A percentile compares a stretch with the other conserved stretches of the same genome.
These are phyloP conservation scores for Ascocoryne sarcoides DNA, from an alignment of 2,329 filamentous ascomycete genomes.

Conservation along the genomic window DNA sequence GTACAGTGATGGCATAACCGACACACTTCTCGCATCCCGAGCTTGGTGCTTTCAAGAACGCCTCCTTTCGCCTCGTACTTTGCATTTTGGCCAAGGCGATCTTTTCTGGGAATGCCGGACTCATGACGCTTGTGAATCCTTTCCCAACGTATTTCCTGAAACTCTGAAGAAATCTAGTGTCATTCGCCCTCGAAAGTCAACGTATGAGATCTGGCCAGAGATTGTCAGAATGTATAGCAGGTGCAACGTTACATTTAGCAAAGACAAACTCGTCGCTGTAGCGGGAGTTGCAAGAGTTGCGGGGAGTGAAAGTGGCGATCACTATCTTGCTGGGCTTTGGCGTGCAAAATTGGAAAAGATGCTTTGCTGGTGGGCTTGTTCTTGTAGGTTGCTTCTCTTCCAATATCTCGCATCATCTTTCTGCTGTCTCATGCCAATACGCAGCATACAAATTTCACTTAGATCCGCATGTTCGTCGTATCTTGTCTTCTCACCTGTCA, in stretches of 20 bases:
- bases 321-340: conserved; percentile 15
- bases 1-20: not conserved
- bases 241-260: conserved; percentile 18
- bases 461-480: no score
- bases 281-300: conserved; percentile 19
- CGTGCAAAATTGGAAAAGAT: conserved; percentile 5
- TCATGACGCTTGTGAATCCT: conserved; percentile 4
- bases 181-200: not conserved
- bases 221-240: conserved; percentile 17
- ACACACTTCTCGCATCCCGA: conserved; percentile 7
- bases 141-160: conserved; percentile 4
- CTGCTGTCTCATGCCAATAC: no score
- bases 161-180: not conserved
- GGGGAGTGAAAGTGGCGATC: conserved; percentile 2
- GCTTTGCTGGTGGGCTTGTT: conserved; percentile 8
- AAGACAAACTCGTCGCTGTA: conserved; percentile 24
- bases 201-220: conserved; percentile 5
- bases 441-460: no score
- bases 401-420: not conserved
- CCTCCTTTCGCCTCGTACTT: conserved; percentile 13
- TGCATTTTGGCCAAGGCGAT: conserved; percentile 14
- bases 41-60: conserved; percentile 22
- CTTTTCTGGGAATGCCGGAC: conserved; percentile 20
- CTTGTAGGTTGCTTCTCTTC: no score
- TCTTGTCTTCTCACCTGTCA: no score